These are phyloP conservation scores for Geranium incanum DNA, from an alignment of 441 rosid genomes.

Conservation along the genomic window DNA sequence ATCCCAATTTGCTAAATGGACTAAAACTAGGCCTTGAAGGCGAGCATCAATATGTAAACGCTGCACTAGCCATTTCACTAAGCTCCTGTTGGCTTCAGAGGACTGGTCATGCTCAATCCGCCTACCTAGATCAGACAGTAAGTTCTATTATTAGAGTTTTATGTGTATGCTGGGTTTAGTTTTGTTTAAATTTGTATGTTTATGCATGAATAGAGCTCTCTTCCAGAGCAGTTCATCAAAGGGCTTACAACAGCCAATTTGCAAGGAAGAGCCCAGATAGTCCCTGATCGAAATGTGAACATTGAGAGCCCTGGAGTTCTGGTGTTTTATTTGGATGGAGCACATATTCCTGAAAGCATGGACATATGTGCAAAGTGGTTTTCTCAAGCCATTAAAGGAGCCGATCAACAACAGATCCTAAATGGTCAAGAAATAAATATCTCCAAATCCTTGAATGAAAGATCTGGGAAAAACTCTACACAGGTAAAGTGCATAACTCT, in stretches of 20 bases:
- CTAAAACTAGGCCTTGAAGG: conserved; percentile 82
- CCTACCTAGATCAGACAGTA: conserved; percentile 47
- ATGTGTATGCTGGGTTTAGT: conserved; percentile 3
- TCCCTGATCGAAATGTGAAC: conserved; percentile 45
- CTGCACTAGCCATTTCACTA: conserved; percentile 79
- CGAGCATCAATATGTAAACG: conserved; percentile 83
- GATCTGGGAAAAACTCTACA: conserved; percentile 32
- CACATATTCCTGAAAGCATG: conserved; percentile 96
- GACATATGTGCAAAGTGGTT: conserved; percentile 80
- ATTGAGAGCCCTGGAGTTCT: conserved; percentile 46
- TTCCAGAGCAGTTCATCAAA: conserved; percentile 73
- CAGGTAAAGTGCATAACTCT: conserved; percentile 36
- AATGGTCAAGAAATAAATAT: conserved; percentile 26
- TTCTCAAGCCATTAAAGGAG: conserved; percentile 47
- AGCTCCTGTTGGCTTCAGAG: conserved; percentile 79
- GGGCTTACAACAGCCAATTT: conserved; percentile 73
- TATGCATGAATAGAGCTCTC: conserved; percentile 42
- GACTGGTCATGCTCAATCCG: conserved; percentile 51
- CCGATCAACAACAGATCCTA: conserved; percentile 23
- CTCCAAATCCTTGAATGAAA: conserved; percentile 24
- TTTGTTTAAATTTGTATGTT: not conserved
- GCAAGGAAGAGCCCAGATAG: conserved; percentile 92
- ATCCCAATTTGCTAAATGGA: conserved; percentile 49
- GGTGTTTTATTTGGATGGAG: conserved; percentile 90
- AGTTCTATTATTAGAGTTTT: conserved; percentile 20